phyloP scores from a whole-genome alignment of 1,139 yeast species.

The Suhomyces taliae region DNA sequence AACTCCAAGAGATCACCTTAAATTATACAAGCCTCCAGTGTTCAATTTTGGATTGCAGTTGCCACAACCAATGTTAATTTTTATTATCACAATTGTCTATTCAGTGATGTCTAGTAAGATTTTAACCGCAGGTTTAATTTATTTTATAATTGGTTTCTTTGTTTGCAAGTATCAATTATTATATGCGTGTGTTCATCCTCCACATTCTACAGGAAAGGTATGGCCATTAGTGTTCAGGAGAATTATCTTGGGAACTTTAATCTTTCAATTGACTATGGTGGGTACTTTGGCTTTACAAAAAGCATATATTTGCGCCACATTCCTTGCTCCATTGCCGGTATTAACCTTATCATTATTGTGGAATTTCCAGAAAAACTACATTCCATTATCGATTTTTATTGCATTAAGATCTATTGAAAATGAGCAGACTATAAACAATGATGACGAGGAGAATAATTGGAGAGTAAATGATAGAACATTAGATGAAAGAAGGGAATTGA shows the following conservation, averaged over 20 bases:
- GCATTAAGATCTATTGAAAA: slow-evolving; percentile 61
- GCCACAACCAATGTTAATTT: slow-evolving; percentile 77
- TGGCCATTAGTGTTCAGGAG: slow-evolving; percentile 83
- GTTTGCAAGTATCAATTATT: slow-evolving; percentile 80
- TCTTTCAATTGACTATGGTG: slow-evolving; percentile 88
- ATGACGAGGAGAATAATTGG: slow-evolving; percentile 13
- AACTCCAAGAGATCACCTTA: slow-evolving; percentile 69
- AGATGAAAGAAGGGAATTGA: slow-evolving; percentile 66
- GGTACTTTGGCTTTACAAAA: slow-evolving; percentile 81
- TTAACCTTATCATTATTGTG: slow-evolving; percentile 67
- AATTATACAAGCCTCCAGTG: slow-evolving; percentile 71
- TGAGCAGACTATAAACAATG: slow-evolving; percentile 3
- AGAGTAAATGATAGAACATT: slow-evolving; percentile 37
- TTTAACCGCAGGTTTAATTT: slow-evolving; percentile 67
- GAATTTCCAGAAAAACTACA: slow-evolving; percentile 78
- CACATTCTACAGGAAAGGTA: slow-evolving; percentile 85
- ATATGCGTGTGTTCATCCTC: slow-evolving; percentile 81
- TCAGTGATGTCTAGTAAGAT: slow-evolving; percentile 79
- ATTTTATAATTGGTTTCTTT: slow-evolving; percentile 72
- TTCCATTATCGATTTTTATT: slow-evolving; percentile 80
- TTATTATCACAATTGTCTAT: slow-evolving; percentile 73
- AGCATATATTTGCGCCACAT: slow-evolving; percentile 72
- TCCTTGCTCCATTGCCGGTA: slow-evolving; percentile 73
- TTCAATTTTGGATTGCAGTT: slow-evolving; percentile 80
- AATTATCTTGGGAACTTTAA: slow-evolving; percentile 63